These are phyloP conservation scores for Gossypium bickii DNA, from an alignment of 345 rosid genomes.

Conservation along the genomic window DNA sequence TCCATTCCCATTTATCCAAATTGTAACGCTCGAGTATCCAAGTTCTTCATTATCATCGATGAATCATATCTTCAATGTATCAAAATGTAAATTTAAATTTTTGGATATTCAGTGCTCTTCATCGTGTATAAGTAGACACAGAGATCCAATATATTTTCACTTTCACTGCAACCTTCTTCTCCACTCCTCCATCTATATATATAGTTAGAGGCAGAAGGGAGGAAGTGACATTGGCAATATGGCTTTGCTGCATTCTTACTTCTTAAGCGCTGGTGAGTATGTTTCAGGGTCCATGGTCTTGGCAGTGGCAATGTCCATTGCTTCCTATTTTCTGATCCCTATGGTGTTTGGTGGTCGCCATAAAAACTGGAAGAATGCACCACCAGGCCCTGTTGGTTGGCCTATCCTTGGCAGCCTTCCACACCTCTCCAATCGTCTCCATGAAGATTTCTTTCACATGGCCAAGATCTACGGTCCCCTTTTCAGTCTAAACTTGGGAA, in stretches of 20 bases:
- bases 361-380: constrained; percentile 20
- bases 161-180: background rate
- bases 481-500: constrained; percentile 12
- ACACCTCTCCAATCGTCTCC: background rate
- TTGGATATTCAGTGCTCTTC: background rate
- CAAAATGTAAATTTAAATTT: background rate
- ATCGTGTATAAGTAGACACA: background rate
- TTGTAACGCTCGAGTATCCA: background rate
- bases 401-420: constrained; percentile 20
- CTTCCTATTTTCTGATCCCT: constrained; percentile 18
- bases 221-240: background rate
- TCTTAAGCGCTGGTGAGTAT: background rate
- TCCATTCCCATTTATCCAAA: background rate
- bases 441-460: constrained; percentile 14
- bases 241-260: background rate
- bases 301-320: background rate
- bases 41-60: no score
- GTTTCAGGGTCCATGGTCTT: background rate
- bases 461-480: constrained; percentile 11
- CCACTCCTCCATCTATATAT: background rate
- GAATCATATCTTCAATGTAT: background rate
- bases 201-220: background rate
- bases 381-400: constrained; percentile 22
- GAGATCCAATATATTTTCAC: background rate
- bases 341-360: background rate